Conservation (phyloP, 2,329 filamentous ascomycete species). For the Lasiodiplodia sp. region DNA sequence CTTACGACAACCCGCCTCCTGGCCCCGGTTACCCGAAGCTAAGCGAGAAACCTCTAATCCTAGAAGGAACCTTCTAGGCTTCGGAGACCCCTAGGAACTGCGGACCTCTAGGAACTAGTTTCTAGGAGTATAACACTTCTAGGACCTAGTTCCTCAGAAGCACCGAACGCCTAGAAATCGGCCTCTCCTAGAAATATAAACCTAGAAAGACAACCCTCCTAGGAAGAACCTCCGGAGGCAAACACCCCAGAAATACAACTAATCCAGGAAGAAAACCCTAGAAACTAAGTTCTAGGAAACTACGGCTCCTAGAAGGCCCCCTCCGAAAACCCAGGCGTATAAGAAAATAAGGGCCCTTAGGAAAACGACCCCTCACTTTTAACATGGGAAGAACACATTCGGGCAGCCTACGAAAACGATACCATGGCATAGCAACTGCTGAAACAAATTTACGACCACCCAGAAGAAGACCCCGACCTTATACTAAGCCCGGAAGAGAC, state of each 20-base stretch:
- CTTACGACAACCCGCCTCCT: neutral
- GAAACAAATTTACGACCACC: no score
- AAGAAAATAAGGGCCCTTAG: neutral
- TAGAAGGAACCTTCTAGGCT: neutral
- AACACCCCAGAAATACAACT: no score
- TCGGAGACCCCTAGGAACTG: neutral
- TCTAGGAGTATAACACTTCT: conserved; percentile 17
- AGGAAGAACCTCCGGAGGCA: no score
- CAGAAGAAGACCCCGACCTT: no score
- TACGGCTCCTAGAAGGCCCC: neutral
- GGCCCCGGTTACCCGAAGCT: neutral
- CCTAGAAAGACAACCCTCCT: no score
- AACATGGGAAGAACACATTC: neutral
- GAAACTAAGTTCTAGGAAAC: neutral
- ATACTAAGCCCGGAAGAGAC: no score
- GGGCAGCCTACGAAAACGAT: no score
- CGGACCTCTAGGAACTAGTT: conserved; percentile 20
- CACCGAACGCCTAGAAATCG: no score
- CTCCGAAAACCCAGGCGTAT: neutral
- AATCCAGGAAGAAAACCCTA: neutral
- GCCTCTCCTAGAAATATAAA: no score
- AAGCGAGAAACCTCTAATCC: neutral
- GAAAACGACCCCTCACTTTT: neutral
- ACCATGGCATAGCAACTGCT: no score
- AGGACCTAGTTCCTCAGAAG: no score